Percentiles rank a stretch among this genome's conserved stretches.
Conservation (phyloP, 257 asterid species). For the Agastache rugosa region DNA sequence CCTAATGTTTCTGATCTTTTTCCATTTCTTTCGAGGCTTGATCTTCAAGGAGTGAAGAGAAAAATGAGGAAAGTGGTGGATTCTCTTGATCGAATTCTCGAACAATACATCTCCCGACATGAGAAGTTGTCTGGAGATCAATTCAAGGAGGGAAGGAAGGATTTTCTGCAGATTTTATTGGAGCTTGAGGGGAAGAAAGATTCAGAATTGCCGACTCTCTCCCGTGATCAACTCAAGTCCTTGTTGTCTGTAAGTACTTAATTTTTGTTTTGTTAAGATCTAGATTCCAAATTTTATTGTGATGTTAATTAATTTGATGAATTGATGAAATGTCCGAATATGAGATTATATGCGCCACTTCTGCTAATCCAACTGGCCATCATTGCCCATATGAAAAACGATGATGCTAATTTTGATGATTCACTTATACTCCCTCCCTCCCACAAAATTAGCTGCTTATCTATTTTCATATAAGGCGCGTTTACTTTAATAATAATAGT, state of each 20-base stretch:
- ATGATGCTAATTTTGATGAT: too few relatives aligned
- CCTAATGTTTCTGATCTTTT: slow-evolving; percentile 59
- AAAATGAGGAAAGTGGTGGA: background rate
- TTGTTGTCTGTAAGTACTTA: background rate
- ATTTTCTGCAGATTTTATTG: background rate
- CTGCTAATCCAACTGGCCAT: too few relatives aligned
- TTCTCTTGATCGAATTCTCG: background rate
- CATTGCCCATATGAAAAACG: too few relatives aligned
- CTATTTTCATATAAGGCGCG: too few relatives aligned
- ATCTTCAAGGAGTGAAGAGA: slow-evolving; percentile 43
- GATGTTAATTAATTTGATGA: too few relatives aligned
- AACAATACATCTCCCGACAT: background rate
- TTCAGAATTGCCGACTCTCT: background rate
- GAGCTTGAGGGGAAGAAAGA: background rate
- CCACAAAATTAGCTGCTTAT: too few relatives aligned
- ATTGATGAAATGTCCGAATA: too few relatives aligned
- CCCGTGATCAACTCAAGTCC: background rate
- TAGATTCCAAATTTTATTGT: too few relatives aligned
- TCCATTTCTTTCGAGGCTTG: slow-evolving; percentile 47
- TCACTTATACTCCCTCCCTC: too few relatives aligned
- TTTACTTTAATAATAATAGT: too few relatives aligned
- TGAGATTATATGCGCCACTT: too few relatives aligned
- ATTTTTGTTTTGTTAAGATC: too few relatives aligned
- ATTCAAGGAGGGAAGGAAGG: background rate
- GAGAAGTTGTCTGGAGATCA: background rate